These are phyloP conservation scores for Pueraria montana DNA, from an alignment of 306 rosid genomes.

Conservation along the genomic window DNA sequence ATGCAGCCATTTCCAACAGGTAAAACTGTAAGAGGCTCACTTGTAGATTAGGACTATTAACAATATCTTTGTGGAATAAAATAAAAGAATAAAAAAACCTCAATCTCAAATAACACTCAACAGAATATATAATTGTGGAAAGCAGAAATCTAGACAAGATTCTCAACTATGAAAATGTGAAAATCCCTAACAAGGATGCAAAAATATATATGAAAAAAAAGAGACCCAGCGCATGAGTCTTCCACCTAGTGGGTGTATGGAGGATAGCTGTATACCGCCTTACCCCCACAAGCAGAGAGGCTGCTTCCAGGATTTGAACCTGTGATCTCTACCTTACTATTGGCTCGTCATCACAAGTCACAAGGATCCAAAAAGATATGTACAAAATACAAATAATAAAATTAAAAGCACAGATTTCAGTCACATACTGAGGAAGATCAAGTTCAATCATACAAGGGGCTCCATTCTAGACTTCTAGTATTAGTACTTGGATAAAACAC, in stretches of 20 bases:
- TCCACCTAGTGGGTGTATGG: not conserved
- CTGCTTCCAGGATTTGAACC: not conserved
- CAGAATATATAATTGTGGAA: slow-evolving; percentile 11
- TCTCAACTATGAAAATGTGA: slow-evolving; percentile 4
- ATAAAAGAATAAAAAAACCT: not conserved
- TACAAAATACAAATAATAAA: slow-evolving; percentile 20
- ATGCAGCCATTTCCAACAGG: slow-evolving; percentile 16
- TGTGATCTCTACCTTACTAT: not conserved
- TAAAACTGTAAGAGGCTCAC: slow-evolving; percentile 16
- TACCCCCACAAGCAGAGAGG: not conserved
- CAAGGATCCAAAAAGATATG: slow-evolving; percentile 21
- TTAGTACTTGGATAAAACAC: slow-evolving; percentile 8
- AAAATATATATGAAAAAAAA: not conserved
- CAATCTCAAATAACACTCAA: slow-evolving; percentile 18
- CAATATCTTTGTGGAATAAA: slow-evolving; percentile 6
- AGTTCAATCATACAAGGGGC: slow-evolving; percentile 32
- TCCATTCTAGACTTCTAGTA: slow-evolving; percentile 27
- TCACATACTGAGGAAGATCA: not conserved
- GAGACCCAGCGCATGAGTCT: not conserved
- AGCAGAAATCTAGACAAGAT: slow-evolving; percentile 17
- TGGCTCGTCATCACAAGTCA: not conserved
- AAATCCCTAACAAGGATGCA: not conserved
- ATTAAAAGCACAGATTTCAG: slow-evolving; percentile 20
- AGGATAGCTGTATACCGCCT: not conserved
- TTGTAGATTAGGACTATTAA: slow-evolving; percentile 28